phyloP scores from a whole-genome alignment of 129 eudicot species.

The Calendula officinalis region DNA sequence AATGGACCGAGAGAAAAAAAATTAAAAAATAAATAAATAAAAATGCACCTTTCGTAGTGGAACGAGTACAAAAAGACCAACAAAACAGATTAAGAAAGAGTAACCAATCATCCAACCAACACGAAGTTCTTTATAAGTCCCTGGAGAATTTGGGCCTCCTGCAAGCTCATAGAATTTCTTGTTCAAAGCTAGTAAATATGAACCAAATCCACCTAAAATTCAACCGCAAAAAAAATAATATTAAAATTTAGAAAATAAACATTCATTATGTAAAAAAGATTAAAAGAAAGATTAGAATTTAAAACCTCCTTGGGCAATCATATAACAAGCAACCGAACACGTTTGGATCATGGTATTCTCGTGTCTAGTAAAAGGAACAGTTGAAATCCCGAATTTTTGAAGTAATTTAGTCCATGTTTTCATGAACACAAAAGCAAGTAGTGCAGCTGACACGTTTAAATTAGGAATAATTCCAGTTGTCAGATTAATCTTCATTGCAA shows the following conservation, averaged over 20 bases:
- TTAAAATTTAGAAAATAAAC: constrained; percentile 6
- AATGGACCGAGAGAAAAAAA: background rate
- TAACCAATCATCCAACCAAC: constrained; percentile 75
- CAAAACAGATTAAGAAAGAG: constrained; percentile 62
- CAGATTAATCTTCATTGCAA: constrained; percentile 72
- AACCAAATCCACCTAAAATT: constrained; percentile 71
- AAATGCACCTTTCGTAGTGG: constrained; percentile 71
- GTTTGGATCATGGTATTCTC: constrained; percentile 93
- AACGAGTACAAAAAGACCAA: constrained; percentile 70
- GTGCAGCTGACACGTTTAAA: constrained; percentile 82
- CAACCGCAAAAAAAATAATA: background rate
- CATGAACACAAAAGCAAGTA: constrained; percentile 61
- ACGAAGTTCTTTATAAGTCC: constrained; percentile 63
- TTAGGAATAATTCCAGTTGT: constrained; percentile 73
- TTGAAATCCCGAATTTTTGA: constrained; percentile 46
- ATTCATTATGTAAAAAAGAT: background rate
- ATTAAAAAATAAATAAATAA: too few species aligned
- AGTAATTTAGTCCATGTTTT: constrained; percentile 59
- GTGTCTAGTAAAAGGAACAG: constrained; percentile 68
- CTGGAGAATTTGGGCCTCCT: constrained; percentile 50
- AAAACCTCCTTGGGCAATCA: constrained; percentile 70
- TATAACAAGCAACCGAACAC: constrained; percentile 80
- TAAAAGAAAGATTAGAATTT: constrained; percentile 14
- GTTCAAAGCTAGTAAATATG: constrained; percentile 58
- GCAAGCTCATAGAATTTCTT: constrained; percentile 69